phyloP scores from a whole-genome alignment of 2,329 filamentous ascomycete species.

The Sporothrix brunneoviolacea region DNA sequence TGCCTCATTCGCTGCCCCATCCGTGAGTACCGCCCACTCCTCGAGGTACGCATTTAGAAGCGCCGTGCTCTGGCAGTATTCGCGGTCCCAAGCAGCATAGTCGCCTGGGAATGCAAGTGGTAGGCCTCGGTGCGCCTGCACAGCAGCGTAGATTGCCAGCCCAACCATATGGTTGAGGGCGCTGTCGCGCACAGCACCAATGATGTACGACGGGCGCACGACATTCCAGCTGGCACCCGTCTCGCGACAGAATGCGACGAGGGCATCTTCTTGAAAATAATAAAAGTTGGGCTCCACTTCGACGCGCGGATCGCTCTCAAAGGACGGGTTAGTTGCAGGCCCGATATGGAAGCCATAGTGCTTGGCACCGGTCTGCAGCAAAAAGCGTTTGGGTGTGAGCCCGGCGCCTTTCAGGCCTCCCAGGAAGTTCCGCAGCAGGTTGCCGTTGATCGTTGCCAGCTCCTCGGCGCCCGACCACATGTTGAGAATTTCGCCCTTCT shows the following conservation, averaged over 20 bases:
- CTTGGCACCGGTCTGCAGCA: constrained; percentile 47
- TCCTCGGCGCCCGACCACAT: constrained; percentile 46
- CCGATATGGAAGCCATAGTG: constrained; percentile 46
- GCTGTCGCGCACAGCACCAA: constrained; percentile 41
- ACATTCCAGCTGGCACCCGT: constrained; percentile 36
- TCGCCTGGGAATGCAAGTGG: constrained; percentile 39
- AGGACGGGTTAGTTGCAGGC: constrained; percentile 33
- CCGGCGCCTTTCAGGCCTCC: constrained; percentile 29
- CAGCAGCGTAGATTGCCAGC: constrained; percentile 42
- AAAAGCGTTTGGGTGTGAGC: constrained; percentile 34
- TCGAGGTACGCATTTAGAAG: constrained; percentile 41
- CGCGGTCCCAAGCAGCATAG: constrained; percentile 35
- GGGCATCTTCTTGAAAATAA: constrained; percentile 45
- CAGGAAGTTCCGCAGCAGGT: constrained; percentile 42
- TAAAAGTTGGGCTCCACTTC: constrained; percentile 44
- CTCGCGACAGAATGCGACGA: constrained; percentile 36
- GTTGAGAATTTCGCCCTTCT: constrained; percentile 18
- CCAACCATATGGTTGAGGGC: constrained; percentile 44
- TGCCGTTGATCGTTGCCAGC: constrained; percentile 38
- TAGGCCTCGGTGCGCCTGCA: constrained; percentile 26
- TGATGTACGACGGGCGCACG: constrained; percentile 40
- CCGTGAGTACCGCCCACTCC: constrained; percentile 42
- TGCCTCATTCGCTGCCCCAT: constrained; percentile 34
- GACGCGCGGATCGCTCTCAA: constrained; percentile 39
- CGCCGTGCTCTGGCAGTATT: constrained; percentile 36